Percentiles rank a stretch among this genome's conserved stretches.
Conservation (phyloP, 108 stramenopile species). For the Fragilariopsis cylindrus region DNA sequence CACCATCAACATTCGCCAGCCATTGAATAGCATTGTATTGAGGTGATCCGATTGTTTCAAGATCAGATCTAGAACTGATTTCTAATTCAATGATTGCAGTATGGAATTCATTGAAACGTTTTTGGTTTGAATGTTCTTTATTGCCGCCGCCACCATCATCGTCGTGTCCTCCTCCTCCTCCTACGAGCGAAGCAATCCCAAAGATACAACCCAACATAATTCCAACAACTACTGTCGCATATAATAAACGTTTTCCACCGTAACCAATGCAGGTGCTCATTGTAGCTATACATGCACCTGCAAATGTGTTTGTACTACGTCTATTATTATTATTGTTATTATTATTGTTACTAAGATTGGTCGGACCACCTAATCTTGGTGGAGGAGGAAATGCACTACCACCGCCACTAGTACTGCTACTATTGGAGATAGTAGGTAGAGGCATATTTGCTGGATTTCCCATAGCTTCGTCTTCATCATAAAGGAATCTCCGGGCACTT, state of each 20-base stretch:
- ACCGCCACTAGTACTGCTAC: not conserved
- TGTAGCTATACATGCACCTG: conserved; percentile 22
- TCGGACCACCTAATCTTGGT: not conserved
- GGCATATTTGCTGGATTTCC: too few species aligned
- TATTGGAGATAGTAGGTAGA: not conserved
- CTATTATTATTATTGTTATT: conserved; percentile 10
- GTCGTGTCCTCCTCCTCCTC: not conserved
- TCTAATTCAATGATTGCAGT: conserved; percentile 21
- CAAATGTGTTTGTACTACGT: not conserved
- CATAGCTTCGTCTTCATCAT: conserved; percentile 39
- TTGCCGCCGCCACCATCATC: not conserved
- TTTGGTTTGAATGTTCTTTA: not conserved
- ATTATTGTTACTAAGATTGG: conserved; percentile 4
- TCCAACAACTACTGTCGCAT: not conserved
- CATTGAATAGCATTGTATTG: conserved; percentile 45
- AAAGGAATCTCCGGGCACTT: conserved; percentile 41
- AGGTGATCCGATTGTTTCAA: conserved; percentile 26
- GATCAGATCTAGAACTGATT: conserved; percentile 14
- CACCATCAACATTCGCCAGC: conserved; percentile 42
- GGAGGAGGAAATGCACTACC: not conserved
- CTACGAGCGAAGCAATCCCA: conserved; percentile 7
- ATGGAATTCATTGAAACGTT: conserved; percentile 20
- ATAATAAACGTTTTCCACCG: conserved; percentile 13
- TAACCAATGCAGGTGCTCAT: conserved; percentile 1
- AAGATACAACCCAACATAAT: conserved; percentile 13